phyloP scores from a whole-genome alignment of 495 filamentous ascomycete genomes.

The Aspergillus cavernicola region DNA sequence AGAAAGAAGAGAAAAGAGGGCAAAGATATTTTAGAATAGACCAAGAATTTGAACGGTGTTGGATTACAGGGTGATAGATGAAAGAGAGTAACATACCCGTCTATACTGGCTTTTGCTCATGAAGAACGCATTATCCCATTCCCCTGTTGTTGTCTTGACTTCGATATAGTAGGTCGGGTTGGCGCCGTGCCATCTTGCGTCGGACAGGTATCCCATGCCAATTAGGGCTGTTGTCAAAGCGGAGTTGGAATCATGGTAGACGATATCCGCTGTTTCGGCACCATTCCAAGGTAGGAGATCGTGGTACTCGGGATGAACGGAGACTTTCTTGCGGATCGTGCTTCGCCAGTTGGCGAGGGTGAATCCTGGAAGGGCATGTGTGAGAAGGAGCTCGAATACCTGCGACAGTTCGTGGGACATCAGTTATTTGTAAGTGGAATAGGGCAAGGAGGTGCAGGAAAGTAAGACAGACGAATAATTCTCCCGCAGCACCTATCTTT shows the following conservation, averaged over 20 bases:
- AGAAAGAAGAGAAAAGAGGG: not conserved
- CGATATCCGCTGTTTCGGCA: constrained; percentile 2
- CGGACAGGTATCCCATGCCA: not conserved
- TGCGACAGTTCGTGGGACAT: not conserved
- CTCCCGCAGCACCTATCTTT: too few species aligned
- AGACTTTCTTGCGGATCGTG: not conserved
- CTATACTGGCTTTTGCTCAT: constrained; percentile 5
- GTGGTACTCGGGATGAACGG: constrained; percentile 1
- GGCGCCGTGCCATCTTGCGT: not conserved
- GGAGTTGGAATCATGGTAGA: not conserved
- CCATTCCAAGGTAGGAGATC: constrained; percentile 2
- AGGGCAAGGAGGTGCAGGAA: not conserved
- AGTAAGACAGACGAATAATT: too few species aligned
- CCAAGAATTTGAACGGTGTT: too few species aligned
- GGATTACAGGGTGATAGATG: not conserved
- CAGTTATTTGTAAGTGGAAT: not conserved
- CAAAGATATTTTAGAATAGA: too few species aligned
- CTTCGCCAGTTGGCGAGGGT: constrained; percentile 1
- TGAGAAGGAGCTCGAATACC: constrained; percentile 5
- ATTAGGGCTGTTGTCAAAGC: not conserved
- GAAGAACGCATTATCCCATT: not conserved
- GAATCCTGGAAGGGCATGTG: not conserved
- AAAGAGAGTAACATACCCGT: not conserved
- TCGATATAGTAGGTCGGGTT: constrained; percentile 2
- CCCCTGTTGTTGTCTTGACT: constrained; percentile 1